Conservation (phyloP, 768 basidiomycete species). For the Termitomyces sp. region DNA sequence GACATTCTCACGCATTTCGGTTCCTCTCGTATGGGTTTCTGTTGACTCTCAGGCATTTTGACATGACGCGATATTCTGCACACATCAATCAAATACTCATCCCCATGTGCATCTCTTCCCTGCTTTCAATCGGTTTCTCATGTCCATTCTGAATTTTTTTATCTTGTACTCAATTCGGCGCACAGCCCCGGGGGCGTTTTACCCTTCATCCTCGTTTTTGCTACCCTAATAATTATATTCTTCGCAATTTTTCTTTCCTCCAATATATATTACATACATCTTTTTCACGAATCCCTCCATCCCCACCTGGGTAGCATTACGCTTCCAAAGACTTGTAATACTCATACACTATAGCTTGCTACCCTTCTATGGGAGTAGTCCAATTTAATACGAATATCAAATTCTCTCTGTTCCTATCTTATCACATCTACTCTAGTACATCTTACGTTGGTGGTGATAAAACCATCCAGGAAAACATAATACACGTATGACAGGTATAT, state of each 20-base stretch:
- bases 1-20: constrained; percentile 14
- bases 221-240: constrained; percentile 14
- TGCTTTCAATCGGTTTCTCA: constrained; percentile 8
- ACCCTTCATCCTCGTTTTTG: constrained; percentile 15
- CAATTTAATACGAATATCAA: constrained; percentile 16
- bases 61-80: constrained; percentile 7
- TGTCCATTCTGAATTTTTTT: constrained; percentile 13
- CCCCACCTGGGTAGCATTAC: constrained; percentile 8
- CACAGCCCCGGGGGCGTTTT: constrained; percentile 23
- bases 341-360: constrained; percentile 21
- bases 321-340: constrained; percentile 26
- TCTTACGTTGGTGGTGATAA: constrained; percentile 10
- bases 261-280: constrained; percentile 16
- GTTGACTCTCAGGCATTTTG: constrained; percentile 19
- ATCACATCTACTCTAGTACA: constrained; percentile 12
- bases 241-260: constrained; percentile 20
- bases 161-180: constrained; percentile 16
- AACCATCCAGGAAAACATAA: constrained; percentile 4
- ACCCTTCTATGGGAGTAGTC: constrained; percentile 12
- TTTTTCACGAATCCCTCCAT: constrained; percentile 13
- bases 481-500: not conserved
- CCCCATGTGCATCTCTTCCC: constrained; percentile 17
- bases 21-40: constrained; percentile 17
- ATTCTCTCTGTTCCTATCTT: constrained; percentile 13
- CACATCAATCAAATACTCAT: constrained; percentile 11